Percentiles rank a stretch among this genome's conserved stretches.
These are phyloP conservation scores for Silene noctiflora DNA, from an alignment of 179 eudicot species.

Conservation along the genomic window DNA sequence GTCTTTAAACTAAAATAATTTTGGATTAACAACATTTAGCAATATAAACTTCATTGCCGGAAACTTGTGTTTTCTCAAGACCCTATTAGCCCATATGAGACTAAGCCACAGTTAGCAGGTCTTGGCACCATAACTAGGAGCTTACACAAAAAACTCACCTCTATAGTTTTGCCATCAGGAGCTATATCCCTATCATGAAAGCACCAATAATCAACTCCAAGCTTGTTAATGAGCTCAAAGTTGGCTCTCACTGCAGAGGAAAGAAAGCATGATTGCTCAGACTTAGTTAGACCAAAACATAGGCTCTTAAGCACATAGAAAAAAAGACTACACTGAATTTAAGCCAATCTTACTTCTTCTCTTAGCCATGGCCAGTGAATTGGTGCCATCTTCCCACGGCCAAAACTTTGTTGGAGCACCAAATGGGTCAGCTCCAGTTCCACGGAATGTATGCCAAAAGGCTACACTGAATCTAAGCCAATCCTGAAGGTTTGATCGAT, in stretches of 20 bases:
- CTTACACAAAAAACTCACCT: constrained; percentile 38
- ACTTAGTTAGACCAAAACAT: not conserved
- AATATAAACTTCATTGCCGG: not conserved
- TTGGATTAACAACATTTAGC: not conserved
- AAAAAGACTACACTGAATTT: too few relatives aligned
- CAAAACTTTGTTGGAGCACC: constrained; percentile 87
- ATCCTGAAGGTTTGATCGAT: constrained; percentile 42
- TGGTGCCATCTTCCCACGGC: constrained; percentile 99
- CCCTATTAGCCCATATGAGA: not conserved
- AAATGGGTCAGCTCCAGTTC: constrained; percentile 95
- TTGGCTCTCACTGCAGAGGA: constrained; percentile 86
- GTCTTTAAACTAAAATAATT: not conserved
- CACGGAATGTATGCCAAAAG: constrained; percentile 99
- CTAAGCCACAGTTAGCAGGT: not conserved
- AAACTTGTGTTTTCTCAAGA: not conserved
- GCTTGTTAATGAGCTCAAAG: constrained; percentile 90
- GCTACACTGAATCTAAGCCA: constrained; percentile 99
- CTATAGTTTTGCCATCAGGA: constrained; percentile 82
- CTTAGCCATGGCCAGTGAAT: constrained; percentile 91
- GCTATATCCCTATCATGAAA: constrained; percentile 98
- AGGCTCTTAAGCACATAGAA: constrained; percentile 1
- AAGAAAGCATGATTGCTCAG: constrained; percentile 6
- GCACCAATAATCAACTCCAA: constrained; percentile 95
- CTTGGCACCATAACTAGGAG: not conserved
- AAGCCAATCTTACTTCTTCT: constrained; percentile 71